Evolutionary conservation across 495 filamentous ascomycete genomes (phyloP), one percentile per base, ranked within the genome.

Genomic region (Lophiostoma macrostomum): DNA sequence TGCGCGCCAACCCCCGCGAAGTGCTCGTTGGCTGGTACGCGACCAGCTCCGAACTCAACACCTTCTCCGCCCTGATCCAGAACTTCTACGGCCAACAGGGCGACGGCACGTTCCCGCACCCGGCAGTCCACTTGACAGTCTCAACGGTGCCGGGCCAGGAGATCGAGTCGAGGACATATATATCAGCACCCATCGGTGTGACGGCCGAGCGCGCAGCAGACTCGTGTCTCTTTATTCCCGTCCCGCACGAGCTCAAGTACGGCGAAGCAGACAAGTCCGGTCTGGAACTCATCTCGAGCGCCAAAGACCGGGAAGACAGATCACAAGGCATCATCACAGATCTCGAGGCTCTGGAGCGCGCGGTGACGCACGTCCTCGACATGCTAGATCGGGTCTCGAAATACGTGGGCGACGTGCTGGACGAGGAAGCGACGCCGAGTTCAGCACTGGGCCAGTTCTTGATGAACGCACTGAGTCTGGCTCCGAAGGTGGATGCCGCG

Each of bases 71-170:
- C 50, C 83, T 98, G 58, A 98, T 98, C 72, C 93, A 98, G 74
- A 98, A 98, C 76, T 98, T 98, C 78, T 98, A 97, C 78, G 89
- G 88, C 59, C 87, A 88, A 55, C 89, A 94, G 67, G 91, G 91
- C 54, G 94, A 95, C 32, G 93, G 93, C 56, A 98, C 93, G 35
- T 96, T 85, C 76, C 93, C 93, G 38, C 87, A 95, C 74, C 93
- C 93, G 7, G 90, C 93, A 42, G 87, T 98, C 11, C 93, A 98
- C 76, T 76, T 98, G 64, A 98, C 93, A 53, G 86, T 97, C 46
- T 88, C 83, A 37, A 96, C 91, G 40, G 83, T 86, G 53, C 79
- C 91, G 24, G 90, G 90, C 58, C 74, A 87, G 68, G 82, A 90
- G 58, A 85, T 96, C 61, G 83, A 87, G 67, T 86, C 88, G 18